A percentile compares a stretch with the other conserved stretches of the same genome.
These are phyloP conservation scores for Mortierella sp. DNA, from an alignment of 371 early-diverging fungal species.

Conservation along the genomic window DNA sequence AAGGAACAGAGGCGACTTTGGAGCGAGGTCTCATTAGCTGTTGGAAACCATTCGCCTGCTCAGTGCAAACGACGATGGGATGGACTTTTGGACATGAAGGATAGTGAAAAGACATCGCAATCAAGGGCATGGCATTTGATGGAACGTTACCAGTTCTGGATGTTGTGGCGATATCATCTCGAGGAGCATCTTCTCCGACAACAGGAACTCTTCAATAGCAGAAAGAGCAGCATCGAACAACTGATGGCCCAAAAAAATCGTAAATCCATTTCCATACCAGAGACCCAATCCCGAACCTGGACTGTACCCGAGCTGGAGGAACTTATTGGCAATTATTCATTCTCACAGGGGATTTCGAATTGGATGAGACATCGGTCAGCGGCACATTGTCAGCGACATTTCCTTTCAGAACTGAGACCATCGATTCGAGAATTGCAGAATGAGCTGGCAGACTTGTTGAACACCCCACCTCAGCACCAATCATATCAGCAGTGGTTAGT, in stretches of 20 bases:
- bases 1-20: not conserved
- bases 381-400: conserved; percentile 22
- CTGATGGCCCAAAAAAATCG: not conserved
- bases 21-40: conserved; percentile 17
- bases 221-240: not conserved
- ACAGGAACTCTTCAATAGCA: not conserved
- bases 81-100: conserved; percentile 19
- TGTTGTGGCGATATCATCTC: conserved; percentile 31
- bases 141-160: conserved; percentile 42
- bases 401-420: not conserved
- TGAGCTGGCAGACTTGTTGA: too few relatives aligned
- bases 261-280: too few relatives aligned
- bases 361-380: conserved; percentile 39
- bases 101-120: conserved; percentile 24
- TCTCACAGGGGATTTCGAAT: conserved; percentile 25
- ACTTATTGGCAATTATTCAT: conserved; percentile 10
- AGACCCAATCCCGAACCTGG: too few relatives aligned
- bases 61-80: conserved; percentile 45
- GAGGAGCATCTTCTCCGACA: not conserved
- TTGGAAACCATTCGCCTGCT: conserved; percentile 39
- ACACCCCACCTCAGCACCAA: too few relatives aligned
- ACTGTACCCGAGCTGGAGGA: not conserved
- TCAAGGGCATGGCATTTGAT: conserved; percentile 30
- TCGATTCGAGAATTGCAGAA: too few relatives aligned
- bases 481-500: too few relatives aligned